A percentile compares a stretch with the other conserved stretches of the same genome.
These are phyloP conservation scores for Aspergillus sojae DNA, from an alignment of 2,329 filamentous ascomycete genomes.

Conservation along the genomic window DNA sequence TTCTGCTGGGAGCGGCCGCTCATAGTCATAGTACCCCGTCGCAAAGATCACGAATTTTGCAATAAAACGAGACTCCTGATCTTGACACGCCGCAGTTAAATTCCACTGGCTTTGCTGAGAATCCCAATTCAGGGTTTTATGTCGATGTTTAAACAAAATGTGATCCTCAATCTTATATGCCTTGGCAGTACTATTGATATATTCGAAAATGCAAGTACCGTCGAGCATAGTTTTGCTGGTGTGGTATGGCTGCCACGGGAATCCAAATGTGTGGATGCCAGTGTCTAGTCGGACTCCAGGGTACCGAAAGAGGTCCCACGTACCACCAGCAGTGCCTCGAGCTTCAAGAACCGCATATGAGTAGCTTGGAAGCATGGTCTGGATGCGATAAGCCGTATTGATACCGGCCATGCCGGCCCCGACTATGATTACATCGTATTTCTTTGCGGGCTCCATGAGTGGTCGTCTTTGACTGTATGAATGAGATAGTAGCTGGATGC, in stretches of 20 bases:
- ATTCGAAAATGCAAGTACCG: not conserved
- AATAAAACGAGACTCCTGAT: no score
- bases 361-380: not conserved
- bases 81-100: no score
- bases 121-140: no score
- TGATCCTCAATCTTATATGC: not conserved
- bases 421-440: not conserved
- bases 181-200: not conserved
- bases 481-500: no score
- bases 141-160: not conserved
- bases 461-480: no score
- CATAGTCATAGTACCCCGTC: no score
- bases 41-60: no score
- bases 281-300: not conserved
- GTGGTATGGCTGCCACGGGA: not conserved
- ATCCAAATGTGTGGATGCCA: not conserved
- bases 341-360: not conserved
- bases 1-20: no score
- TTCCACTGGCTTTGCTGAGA: no score
- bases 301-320: not conserved
- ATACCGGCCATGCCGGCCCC: not conserved
- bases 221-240: not conserved
- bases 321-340: not conserved
- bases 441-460: no score
- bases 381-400: not conserved